A percentile compares a stretch with the other conserved stretches of the same genome.
These are phyloP conservation scores for Trichoderma aggressivum DNA, from an alignment of 2,329 filamentous ascomycete species.

Conservation along the genomic window DNA sequence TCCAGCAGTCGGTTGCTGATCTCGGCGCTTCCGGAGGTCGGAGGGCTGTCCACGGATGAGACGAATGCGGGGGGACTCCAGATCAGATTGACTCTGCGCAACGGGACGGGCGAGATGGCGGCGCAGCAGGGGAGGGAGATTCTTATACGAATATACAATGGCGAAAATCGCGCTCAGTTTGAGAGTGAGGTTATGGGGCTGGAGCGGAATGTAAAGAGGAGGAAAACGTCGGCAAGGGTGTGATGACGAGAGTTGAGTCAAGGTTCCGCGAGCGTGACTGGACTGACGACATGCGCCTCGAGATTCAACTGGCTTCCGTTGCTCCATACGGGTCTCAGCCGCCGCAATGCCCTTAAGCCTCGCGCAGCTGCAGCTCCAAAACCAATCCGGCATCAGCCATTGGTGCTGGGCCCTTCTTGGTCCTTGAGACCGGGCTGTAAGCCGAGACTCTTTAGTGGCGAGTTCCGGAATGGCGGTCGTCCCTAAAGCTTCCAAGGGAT, in stretches of 20 bases:
- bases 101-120: not conserved
- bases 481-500: too few relatives aligned
- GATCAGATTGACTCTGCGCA: not conserved
- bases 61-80: slow-evolving; percentile 7
- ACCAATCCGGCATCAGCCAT: not conserved
- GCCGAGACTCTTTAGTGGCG: not conserved
- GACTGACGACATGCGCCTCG: not conserved
- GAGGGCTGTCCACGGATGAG: not conserved
- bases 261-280: not conserved
- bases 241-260: not conserved
- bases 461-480: too few relatives aligned
- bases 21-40: not conserved
- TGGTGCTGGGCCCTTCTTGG: too few relatives aligned
- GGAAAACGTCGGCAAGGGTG: not conserved
- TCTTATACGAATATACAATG: not conserved
- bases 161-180: not conserved
- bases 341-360: not conserved
- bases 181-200: not conserved
- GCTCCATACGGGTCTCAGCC: not conserved
- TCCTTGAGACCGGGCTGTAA: too few relatives aligned
- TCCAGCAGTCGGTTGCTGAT: not conserved
- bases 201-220: not conserved
- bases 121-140: not conserved
- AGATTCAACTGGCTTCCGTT: not conserved
- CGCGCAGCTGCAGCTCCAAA: not conserved